Percentiles rank a stretch among this genome's conserved stretches.
Conservation (phyloP, 139 green algal genomes). For the Asterochloris erici region DNA sequence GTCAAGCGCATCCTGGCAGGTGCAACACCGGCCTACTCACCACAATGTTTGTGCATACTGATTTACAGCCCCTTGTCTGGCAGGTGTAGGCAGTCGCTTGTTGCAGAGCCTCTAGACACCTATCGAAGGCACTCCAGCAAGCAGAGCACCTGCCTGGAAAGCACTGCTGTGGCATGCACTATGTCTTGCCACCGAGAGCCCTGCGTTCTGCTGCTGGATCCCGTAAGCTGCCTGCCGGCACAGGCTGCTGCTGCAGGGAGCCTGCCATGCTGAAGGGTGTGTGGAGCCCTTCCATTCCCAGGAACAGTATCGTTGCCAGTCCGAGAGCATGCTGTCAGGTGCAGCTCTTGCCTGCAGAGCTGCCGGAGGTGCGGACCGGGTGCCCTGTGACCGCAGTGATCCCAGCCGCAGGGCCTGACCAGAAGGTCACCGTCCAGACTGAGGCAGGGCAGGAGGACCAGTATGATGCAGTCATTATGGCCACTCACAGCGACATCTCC, state of each 20-base stretch:
- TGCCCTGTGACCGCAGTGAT: slow-evolving; percentile 40
- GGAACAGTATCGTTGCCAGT: no score
- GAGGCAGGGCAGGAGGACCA: background rate
- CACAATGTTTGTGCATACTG: background rate
- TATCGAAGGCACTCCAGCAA: background rate
- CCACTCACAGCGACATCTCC: slow-evolving; percentile 78
- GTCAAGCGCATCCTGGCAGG: slow-evolving; percentile 64
- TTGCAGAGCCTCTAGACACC: background rate
- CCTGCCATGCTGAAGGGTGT: no score
- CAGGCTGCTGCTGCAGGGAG: no score
- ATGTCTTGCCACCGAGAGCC: no score
- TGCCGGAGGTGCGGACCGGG: slow-evolving; percentile 69
- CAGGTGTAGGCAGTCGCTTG: background rate
- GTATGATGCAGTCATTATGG: slow-evolving; percentile 85
- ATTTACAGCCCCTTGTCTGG: background rate
- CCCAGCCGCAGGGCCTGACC: slow-evolving; percentile 9
- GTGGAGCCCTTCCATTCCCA: no score
- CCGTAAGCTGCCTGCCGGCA: no score
- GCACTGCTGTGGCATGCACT: no score
- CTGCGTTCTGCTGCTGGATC: no score
- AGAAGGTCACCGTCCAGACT: background rate
- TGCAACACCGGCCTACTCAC: background rate
- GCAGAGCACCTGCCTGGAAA: background rate
- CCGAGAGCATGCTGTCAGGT: background rate
- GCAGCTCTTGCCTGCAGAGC: slow-evolving; percentile 29